Conservation (phyloP, 805 yeast species). For the Candida vaughaniae region DNA sequence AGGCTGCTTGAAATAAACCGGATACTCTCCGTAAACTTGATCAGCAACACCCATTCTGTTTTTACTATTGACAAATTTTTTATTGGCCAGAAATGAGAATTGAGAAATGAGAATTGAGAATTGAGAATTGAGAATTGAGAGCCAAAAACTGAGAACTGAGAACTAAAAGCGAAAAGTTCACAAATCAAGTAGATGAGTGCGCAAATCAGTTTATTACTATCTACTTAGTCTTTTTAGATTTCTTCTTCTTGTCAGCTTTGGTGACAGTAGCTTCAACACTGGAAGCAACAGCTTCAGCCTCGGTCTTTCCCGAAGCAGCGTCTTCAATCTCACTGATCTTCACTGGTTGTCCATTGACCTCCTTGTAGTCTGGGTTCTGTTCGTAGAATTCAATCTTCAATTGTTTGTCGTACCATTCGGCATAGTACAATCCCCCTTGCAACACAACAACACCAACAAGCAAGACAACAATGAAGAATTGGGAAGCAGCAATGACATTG, state of each 20-base stretch:
- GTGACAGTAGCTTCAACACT: constrained; percentile 12
- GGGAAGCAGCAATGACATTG: constrained; percentile 89
- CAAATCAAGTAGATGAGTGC: background rate
- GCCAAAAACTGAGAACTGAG: constrained; percentile 2
- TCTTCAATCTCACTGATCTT: constrained; percentile 15
- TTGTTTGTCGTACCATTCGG: constrained; percentile 56
- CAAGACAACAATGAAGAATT: constrained; percentile 68
- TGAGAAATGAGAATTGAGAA: background rate
- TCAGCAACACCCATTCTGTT: constrained; percentile 26
- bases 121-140: background rate
- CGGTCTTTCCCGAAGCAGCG: constrained; percentile 7
- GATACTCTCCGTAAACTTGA: constrained; percentile 49
- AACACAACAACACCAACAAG: constrained; percentile 77
- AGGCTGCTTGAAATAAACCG: constrained; percentile 61
- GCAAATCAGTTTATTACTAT: background rate
- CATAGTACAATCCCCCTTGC: constrained; percentile 89
- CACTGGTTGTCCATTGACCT: constrained; percentile 14
- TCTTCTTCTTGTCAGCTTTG: constrained; percentile 18
- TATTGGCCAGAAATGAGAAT: constrained; percentile 11
- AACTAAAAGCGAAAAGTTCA: background rate
- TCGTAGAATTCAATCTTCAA: constrained; percentile 32
- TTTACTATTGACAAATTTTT: constrained; percentile 12
- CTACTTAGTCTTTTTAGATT: constrained; percentile 11
- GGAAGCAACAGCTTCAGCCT: constrained; percentile 11
- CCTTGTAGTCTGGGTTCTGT: constrained; percentile 23